phyloP scores from a whole-genome alignment of 2,329 filamentous ascomycete genomes.

The Colletotrichum sublineola region DNA sequence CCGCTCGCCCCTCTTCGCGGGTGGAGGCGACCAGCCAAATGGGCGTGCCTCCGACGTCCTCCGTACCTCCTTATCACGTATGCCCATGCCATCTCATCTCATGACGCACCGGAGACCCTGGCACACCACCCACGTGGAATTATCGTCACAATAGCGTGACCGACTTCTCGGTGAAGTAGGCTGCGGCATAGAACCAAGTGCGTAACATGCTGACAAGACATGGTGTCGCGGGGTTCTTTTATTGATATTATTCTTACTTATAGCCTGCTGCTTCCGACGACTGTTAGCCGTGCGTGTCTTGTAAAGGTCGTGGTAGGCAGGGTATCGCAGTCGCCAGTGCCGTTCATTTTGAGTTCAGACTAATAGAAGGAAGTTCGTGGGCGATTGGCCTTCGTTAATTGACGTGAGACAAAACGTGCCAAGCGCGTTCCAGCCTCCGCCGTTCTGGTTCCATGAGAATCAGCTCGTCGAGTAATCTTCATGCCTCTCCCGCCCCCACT shows the following conservation, averaged over 20 bases:
- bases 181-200: background rate
- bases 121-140: slow-evolving; percentile 30
- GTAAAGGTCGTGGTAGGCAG: background rate
- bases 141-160: slow-evolving; percentile 20
- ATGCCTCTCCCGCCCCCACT: no score
- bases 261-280: background rate
- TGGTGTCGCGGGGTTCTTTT: no score
- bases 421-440: background rate
- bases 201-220: slow-evolving; percentile 3
- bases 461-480: background rate
- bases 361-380: slow-evolving; percentile 6
- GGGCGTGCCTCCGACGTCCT: background rate
- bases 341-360: slow-evolving; percentile 32
- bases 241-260: no score
- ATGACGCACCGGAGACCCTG: background rate
- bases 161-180: slow-evolving; percentile 30
- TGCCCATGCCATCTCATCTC: background rate
- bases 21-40: background rate
- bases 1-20: background rate
- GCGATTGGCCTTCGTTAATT: slow-evolving; percentile 6
- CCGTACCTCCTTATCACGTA: background rate
- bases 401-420: background rate
- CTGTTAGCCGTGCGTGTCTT: background rate
- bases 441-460: background rate
- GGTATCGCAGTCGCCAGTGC: background rate